A percentile compares a stretch with the other conserved stretches of the same genome.
phyloP scores from a whole-genome alignment of 768 basidiomycete genomes.

The Lactarius hengduanensis region DNA sequence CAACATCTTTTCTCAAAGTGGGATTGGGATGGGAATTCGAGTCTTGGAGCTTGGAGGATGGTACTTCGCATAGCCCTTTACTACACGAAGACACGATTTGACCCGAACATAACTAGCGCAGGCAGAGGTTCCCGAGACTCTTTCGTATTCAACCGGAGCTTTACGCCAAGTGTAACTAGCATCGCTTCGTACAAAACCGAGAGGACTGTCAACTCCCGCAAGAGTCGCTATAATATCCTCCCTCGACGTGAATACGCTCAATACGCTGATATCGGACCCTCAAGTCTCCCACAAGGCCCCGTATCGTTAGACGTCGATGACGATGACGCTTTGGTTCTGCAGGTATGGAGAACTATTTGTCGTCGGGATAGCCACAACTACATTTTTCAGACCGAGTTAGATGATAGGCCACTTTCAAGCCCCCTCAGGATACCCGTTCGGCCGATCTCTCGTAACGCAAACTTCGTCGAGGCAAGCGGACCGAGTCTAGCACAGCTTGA shows the following conservation, averaged over 20 bases:
- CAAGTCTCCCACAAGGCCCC: not conserved
- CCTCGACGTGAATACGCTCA: not conserved
- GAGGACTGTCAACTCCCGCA: not conserved
- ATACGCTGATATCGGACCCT: not conserved
- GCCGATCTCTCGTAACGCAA: not conserved
- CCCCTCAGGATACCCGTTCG: not conserved
- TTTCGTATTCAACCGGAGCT: not conserved
- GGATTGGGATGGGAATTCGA: too few relatives aligned
- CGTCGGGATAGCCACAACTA: not conserved
- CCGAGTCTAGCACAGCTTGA: not conserved
- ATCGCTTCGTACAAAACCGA: not conserved
- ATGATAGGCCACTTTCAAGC: not conserved
- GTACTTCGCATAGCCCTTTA: not conserved
- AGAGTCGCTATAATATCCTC: not conserved
- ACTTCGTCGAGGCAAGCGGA: not conserved
- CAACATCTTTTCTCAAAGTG: not conserved
- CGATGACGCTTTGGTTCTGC: not conserved
- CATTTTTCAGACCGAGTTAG: not conserved
- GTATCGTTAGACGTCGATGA: not conserved
- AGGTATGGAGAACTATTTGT: not conserved
- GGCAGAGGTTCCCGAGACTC: not conserved
- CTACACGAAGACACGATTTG: not conserved
- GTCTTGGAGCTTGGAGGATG: not conserved
- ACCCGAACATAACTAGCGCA: not conserved
- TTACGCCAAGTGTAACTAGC: not conserved